Percentiles rank a stretch among this genome's conserved stretches.
Conservation (phyloP, 495 filamentous ascomycete species). For the Penicillium lagena region DNA sequence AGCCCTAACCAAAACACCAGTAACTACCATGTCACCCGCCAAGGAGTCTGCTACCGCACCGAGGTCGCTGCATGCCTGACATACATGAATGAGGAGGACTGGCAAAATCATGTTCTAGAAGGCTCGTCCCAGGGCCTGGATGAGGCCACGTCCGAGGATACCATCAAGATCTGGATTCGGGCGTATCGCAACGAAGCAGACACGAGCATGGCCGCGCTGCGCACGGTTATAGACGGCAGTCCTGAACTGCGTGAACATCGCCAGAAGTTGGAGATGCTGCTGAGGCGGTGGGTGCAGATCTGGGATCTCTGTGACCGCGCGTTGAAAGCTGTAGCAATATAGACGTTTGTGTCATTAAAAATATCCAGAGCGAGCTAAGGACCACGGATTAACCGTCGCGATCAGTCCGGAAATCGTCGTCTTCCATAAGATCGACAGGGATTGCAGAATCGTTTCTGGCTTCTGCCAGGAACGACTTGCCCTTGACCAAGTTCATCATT, state of each 20-base stretch:
- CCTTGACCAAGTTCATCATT: slow-evolving; percentile 52
- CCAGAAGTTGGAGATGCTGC: slow-evolving; percentile 28
- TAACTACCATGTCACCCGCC: slow-evolving; percentile 55
- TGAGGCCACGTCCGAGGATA: slow-evolving; percentile 21
- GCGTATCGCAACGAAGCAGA: slow-evolving; percentile 31
- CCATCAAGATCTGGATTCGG: slow-evolving; percentile 35
- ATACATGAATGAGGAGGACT: slow-evolving; percentile 38
- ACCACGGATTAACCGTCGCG: too few species aligned
- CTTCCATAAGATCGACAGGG: slow-evolving; percentile 21
- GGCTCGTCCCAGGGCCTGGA: slow-evolving; percentile 27
- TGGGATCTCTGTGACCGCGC: slow-evolving; percentile 30
- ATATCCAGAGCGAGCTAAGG: neutral
- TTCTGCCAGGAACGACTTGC: slow-evolving; percentile 14
- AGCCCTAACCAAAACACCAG: slow-evolving; percentile 20
- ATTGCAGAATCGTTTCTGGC: slow-evolving; percentile 23
- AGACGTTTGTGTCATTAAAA: slow-evolving; percentile 4
- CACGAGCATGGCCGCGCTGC: slow-evolving; percentile 25
- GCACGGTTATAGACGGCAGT: slow-evolving; percentile 16
- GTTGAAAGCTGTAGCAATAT: slow-evolving; percentile 15
- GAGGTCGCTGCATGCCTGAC: slow-evolving; percentile 57
- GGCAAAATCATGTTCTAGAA: slow-evolving; percentile 41
- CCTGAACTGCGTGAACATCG: slow-evolving; percentile 14
- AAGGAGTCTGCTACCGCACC: slow-evolving; percentile 64
- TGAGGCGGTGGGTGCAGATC: slow-evolving; percentile 49
- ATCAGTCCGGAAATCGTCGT: too few species aligned